Evolutionary conservation across 768 basidiomycete genomes (phyloP).

Genomic region (Tylopilus plumbeoviolaceoides): DNA sequence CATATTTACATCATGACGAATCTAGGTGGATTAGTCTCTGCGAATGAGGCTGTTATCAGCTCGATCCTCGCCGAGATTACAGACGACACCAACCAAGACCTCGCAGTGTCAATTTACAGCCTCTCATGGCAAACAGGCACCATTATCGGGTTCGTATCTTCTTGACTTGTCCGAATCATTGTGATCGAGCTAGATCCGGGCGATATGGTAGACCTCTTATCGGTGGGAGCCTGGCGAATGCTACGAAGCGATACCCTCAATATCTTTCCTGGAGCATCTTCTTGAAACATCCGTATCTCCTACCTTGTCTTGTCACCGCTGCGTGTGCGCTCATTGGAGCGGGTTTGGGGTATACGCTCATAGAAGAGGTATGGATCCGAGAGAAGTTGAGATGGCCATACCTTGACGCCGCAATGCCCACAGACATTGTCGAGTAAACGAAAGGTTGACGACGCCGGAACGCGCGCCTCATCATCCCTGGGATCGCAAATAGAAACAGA

Average conservation of each 20-base stretch:
- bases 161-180: neutral
- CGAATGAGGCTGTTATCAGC: slow-evolving; percentile 58
- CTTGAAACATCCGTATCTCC: slow-evolving; percentile 14
- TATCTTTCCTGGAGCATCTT: slow-evolving; percentile 14
- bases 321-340: slow-evolving; percentile 6
- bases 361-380: slow-evolving; percentile 17
- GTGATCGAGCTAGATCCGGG: neutral
- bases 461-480: neutral
- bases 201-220: slow-evolving; percentile 12
- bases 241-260: slow-evolving; percentile 5
- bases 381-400: neutral
- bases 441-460: neutral
- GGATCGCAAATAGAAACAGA: neutral
- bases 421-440: slow-evolving; percentile 21
- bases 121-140: slow-evolving; percentile 54
- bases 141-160: slow-evolving; percentile 45
- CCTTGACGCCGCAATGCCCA: neutral
- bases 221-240: slow-evolving; percentile 17
- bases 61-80: slow-evolving; percentile 60
- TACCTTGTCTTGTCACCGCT: slow-evolving; percentile 14
- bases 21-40: slow-evolving; percentile 54
- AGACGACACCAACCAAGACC: slow-evolving; percentile 55
- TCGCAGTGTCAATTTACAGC: slow-evolving; percentile 55
- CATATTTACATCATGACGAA: neutral
- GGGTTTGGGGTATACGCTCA: slow-evolving; percentile 13